Conservation (phyloP, 257 asterid species). For the Linderniella brevidens region DNA sequence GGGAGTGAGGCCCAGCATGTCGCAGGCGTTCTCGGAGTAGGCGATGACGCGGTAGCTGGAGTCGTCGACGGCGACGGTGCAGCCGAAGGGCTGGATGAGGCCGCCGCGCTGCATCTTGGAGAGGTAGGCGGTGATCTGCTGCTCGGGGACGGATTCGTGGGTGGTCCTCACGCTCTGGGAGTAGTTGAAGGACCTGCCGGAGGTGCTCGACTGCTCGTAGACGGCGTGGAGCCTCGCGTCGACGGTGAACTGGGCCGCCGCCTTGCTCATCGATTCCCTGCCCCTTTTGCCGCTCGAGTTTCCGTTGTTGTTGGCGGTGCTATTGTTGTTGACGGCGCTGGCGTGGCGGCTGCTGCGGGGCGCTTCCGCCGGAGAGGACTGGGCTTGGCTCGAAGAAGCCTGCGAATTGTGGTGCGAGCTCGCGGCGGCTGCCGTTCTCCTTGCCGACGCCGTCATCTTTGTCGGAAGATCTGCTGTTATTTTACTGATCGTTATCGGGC, state of each 20-base stretch:
- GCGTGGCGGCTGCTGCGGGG: no score
- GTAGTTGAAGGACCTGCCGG: constrained; percentile 29
- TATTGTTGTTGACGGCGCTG: neutral
- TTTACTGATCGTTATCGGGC: no score
- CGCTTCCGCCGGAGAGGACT: no score
- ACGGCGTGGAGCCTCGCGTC: constrained; percentile 40
- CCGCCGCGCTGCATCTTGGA: constrained; percentile 45
- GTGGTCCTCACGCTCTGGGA: constrained; percentile 24
- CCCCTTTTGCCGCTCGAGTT: neutral
- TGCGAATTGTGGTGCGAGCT: no score
- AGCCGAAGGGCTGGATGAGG: constrained; percentile 8
- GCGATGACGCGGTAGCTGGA: constrained; percentile 27
- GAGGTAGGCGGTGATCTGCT: constrained; percentile 36
- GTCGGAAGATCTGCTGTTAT: no score
- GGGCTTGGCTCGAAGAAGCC: no score
- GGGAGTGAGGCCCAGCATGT: constrained; percentile 31
- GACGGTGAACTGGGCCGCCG: constrained; percentile 32
- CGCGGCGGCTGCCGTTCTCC: no score
- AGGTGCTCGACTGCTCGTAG: constrained; percentile 30
- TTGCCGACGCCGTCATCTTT: no score
- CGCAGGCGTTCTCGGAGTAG: constrained; percentile 33
- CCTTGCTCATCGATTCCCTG: constrained; percentile 24
- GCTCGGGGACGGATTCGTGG: constrained; percentile 27
- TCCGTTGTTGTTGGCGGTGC: constrained; percentile 7
- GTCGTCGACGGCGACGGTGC: constrained; percentile 34